These are phyloP conservation scores for Acacia crassicarpa DNA, from an alignment of 306 rosid species.

Conservation along the genomic window DNA sequence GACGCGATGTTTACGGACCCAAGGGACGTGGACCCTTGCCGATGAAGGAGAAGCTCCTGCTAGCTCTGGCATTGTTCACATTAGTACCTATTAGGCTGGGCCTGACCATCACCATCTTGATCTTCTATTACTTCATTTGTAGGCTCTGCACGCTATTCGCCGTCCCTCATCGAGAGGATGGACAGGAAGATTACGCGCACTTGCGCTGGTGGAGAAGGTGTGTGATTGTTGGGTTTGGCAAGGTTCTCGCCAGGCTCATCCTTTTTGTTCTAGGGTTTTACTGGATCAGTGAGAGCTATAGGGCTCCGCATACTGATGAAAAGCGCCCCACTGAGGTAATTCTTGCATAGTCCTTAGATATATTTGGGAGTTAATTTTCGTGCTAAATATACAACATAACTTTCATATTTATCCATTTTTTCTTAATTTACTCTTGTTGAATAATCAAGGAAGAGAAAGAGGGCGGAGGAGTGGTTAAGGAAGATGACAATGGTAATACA, in stretches of 20 bases:
- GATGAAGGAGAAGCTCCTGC: constrained; percentile 65
- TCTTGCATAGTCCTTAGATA: background rate
- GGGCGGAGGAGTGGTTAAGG: too few relatives aligned
- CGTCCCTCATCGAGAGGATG: constrained; percentile 64
- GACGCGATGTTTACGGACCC: constrained; percentile 71
- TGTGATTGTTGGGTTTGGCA: constrained; percentile 66
- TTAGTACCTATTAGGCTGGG: constrained; percentile 75
- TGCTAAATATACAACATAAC: too few relatives aligned
- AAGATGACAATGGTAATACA: too few relatives aligned
- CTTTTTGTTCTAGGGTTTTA: constrained; percentile 81
- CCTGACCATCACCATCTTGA: constrained; percentile 36
- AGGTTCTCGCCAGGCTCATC: constrained; percentile 58
- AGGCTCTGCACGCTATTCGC: constrained; percentile 63
- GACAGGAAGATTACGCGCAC: constrained; percentile 74
- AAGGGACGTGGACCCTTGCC: constrained; percentile 82
- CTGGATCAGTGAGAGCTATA: constrained; percentile 61
- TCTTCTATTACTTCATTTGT: constrained; percentile 71
- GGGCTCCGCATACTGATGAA: background rate
- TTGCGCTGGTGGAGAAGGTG: constrained; percentile 74
- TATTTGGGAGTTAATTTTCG: too few relatives aligned
- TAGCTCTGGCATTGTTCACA: constrained; percentile 62
- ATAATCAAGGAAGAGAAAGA: too few relatives aligned
- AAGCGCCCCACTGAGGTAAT: constrained; percentile 40
- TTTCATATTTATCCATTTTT: too few relatives aligned
- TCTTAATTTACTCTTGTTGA: too few relatives aligned